Conservation (phyloP, 2,329 filamentous ascomycete species). For the Cryphonectria radicalis region DNA sequence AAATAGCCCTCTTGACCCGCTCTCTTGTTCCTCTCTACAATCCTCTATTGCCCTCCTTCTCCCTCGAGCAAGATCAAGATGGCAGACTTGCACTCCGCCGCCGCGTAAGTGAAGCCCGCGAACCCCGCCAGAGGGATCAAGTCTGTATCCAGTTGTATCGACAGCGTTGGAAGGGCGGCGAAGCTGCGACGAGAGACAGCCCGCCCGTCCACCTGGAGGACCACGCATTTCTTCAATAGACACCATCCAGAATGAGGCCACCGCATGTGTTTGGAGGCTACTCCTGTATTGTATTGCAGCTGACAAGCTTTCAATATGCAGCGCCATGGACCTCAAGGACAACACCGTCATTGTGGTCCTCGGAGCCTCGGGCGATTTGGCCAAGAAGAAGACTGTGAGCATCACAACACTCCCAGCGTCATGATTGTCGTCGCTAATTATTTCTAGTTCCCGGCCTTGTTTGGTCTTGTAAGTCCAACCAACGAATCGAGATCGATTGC, state of each 20-base stretch:
- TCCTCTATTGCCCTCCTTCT: conserved; percentile 5
- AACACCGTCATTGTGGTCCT: conserved; percentile 97
- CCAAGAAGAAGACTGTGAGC: conserved; percentile 98
- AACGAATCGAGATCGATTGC: conserved; percentile 15
- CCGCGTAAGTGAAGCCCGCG: conserved; percentile 38
- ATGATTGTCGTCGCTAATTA: conserved; percentile 37
- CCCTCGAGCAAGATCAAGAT: conserved; percentile 35
- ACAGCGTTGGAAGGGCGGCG: neutral
- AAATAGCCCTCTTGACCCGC: conserved; percentile 14
- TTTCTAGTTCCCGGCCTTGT: conserved; percentile 87
- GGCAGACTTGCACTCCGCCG: conserved; percentile 37
- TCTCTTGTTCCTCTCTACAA: conserved; percentile 15
- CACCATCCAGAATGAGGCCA: neutral
- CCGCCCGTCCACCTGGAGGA: neutral
- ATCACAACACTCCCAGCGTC: conserved; percentile 27
- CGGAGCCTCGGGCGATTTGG: conserved; percentile 94
- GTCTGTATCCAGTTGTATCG: neutral
- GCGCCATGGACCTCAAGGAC: conserved; percentile 93
- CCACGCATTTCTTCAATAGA: neutral
- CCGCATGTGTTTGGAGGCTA: neutral
- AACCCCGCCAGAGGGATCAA: conserved; percentile 14
- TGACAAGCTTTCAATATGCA: conserved; percentile 49
- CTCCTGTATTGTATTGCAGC: conserved; percentile 23
- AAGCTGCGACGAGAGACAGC: neutral
- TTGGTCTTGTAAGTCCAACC: conserved; percentile 80